Percentiles rank a stretch among this genome's conserved stretches.
These are phyloP conservation scores for Yamadazyma trypodendri DNA, from an alignment of 1,139 yeast species.

Conservation along the genomic window DNA sequence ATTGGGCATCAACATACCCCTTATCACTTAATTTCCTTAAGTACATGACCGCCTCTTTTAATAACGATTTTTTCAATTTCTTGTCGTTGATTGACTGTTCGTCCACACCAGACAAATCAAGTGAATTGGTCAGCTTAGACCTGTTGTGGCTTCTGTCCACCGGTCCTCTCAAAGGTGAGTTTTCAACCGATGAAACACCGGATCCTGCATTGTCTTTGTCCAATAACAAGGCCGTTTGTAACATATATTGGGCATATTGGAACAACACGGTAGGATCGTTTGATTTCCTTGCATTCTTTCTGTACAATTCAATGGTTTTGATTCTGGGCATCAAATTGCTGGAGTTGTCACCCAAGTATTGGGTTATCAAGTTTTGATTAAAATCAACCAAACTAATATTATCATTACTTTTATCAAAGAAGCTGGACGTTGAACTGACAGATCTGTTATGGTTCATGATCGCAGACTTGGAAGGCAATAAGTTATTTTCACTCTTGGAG, in stretches of 20 bases:
- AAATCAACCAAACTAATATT: conserved; percentile 39
- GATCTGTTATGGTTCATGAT: conserved; percentile 32
- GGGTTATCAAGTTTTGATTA: conserved; percentile 43
- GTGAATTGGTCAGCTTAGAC: conserved; percentile 21
- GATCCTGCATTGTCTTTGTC: conserved; percentile 24
- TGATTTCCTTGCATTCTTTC: conserved; percentile 80
- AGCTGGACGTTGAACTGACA: conserved; percentile 41
- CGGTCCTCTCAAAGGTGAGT: conserved; percentile 25
- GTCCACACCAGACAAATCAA: conserved; percentile 20
- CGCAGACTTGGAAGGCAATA: conserved; percentile 21
- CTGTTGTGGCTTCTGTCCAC: conserved; percentile 14
- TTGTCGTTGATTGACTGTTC: conserved; percentile 27
- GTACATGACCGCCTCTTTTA: conserved; percentile 75
- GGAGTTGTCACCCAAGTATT: conserved; percentile 55
- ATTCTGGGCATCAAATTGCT: conserved; percentile 68
- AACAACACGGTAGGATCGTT: conserved; percentile 84
- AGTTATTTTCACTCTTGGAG: conserved; percentile 33
- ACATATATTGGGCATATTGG: conserved; percentile 88
- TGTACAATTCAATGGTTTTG: conserved; percentile 83
- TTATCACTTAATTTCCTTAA: conserved; percentile 73
- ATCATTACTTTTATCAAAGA: conserved; percentile 31
- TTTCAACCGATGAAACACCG: conserved; percentile 20
- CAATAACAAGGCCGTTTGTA: conserved; percentile 75
- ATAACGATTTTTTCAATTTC: conserved; percentile 45
- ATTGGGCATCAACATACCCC: conserved; percentile 89